Evolutionary conservation across 1,139 yeast species (phyloP), one percentile per base, ranked within the genome.

Genomic region (Saccharomyces hybrid): DNA sequence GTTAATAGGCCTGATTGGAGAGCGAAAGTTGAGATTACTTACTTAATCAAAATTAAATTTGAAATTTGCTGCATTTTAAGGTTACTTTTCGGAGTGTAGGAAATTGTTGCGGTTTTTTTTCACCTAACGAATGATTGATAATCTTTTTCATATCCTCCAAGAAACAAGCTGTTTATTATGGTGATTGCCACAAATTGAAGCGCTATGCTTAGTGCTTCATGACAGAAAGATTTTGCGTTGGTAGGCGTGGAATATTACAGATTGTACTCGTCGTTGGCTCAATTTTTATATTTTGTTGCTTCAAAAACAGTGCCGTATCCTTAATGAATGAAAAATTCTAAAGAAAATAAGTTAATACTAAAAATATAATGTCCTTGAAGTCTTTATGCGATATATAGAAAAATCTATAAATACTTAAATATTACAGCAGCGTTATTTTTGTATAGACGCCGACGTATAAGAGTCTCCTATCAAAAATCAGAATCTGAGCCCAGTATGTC

Each of bases 401-500:
- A 38, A 38, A 11, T 20, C 13, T n/a, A 20, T 38, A 38, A 38
- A 38, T 25, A 16, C 20, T 38, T 38, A 38, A 16, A 38, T 38
- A 38, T 38, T 20, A 38, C 25, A 38, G 13, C n/a, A 20, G 25
- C 6, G 11, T 14, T 13, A 4, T 28, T 27, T 38, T 44, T 13
- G 13, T 5, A 16, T 38, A 38, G 13, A 11, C 8, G 25, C 9
- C 25, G 20, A 4, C 2, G 6, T 16, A 16, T 13, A 20, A 38
- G 44, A 38, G 25, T 42, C 25, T 4, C 16, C 11, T n/a, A 14
- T 53, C 46, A 58, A 50, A 58, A 57, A 54, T 59, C 61, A 27
- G 60, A 59, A 42, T 57, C 61, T 11, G 61, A 59, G 25, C 51
- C 55, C 41, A 59, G 46, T 9, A 59, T 32, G 23, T 56, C 55